Conservation (phyloP, 345 rosid species). For the Murraya paniculata region DNA sequence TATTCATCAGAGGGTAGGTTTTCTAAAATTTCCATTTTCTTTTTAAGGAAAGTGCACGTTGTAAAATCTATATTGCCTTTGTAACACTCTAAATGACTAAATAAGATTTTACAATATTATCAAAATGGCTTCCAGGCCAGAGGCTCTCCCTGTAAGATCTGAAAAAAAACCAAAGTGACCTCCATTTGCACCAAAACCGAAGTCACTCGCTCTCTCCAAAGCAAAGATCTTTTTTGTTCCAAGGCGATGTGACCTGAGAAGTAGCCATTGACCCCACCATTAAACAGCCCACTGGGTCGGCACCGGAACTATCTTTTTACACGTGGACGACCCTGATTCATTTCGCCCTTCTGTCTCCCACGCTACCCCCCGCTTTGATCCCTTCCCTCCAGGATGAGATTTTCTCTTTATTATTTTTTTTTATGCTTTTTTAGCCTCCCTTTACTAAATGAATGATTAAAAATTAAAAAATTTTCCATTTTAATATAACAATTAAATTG, state of each 20-base stretch:
- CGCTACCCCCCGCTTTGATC: background rate
- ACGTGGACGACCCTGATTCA: conserved; percentile 26
- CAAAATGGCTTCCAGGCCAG: too few species aligned
- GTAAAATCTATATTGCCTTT: background rate
- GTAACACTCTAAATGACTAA: too few species aligned
- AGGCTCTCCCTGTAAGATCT: too few species aligned
- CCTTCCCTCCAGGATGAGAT: conserved; percentile 14
- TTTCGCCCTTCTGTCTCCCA: conserved; percentile 22
- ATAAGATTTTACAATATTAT: too few species aligned
- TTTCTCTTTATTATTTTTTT: too few species aligned
- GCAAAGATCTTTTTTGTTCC: conserved; percentile 5
- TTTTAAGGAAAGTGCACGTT: background rate
- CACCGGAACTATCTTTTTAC: background rate
- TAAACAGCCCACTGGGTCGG: conserved; percentile 22
- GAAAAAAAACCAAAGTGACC: too few species aligned
- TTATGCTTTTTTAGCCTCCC: too few species aligned
- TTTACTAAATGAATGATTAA: too few species aligned
- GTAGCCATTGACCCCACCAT: conserved; percentile 10
- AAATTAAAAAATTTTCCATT: too few species aligned
- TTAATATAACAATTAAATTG: too few species aligned
- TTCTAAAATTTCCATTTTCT: background rate
- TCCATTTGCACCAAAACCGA: background rate
- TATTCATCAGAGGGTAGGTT: background rate
- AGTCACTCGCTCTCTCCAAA: background rate
- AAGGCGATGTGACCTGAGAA: conserved; percentile 19